Percentiles rank a stretch among this genome's conserved stretches.
These are phyloP conservation scores for Colletotrichum liaoningense DNA, from an alignment of 2,329 filamentous ascomycete species.

Conservation along the genomic window DNA sequence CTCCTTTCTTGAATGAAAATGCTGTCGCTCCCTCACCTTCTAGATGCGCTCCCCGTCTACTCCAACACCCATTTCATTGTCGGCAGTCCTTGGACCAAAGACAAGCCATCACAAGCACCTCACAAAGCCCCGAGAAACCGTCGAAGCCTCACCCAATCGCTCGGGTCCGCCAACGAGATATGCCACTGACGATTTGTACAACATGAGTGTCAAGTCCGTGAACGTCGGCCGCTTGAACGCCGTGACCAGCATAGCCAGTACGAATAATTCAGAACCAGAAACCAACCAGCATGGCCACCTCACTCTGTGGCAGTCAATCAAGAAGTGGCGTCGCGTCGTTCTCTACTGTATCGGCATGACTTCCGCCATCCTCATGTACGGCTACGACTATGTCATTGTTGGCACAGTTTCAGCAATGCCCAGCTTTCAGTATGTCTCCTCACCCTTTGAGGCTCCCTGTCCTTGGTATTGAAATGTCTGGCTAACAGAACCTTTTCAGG, in stretches of 20 bases:
- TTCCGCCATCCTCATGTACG: slow-evolving; percentile 42
- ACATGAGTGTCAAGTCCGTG: slow-evolving; percentile 21
- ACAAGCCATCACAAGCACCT: background rate
- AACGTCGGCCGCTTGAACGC: slow-evolving; percentile 2
- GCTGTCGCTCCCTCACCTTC: slow-evolving; percentile 10
- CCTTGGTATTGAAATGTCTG: background rate
- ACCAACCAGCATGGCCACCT: slow-evolving; percentile 34
- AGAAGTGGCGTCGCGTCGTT: slow-evolving; percentile 40
- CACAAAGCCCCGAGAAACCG: background rate
- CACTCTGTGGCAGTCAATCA: slow-evolving; percentile 40
- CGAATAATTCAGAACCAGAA: slow-evolving; percentile 16
- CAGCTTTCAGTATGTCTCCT: slow-evolving; percentile 40
- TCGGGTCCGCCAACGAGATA: slow-evolving; percentile 3
- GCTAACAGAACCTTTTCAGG: slow-evolving; percentile 29
- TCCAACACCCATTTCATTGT: slow-evolving; percentile 5
- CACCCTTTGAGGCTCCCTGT: background rate
- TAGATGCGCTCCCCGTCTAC: background rate
- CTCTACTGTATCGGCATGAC: slow-evolving; percentile 42
- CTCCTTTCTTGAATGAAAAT: slow-evolving; percentile 22
- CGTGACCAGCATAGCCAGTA: slow-evolving; percentile 22
- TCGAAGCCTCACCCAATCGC: background rate
- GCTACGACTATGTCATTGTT: slow-evolving; percentile 44
- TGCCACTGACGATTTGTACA: slow-evolving; percentile 15
- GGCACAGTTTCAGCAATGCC: slow-evolving; percentile 47
- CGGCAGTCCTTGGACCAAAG: background rate